Base-by-base conservation (phyloP, 768 basidiomycete genomes). In the Naganishia vaughanmartiniae region DNA sequence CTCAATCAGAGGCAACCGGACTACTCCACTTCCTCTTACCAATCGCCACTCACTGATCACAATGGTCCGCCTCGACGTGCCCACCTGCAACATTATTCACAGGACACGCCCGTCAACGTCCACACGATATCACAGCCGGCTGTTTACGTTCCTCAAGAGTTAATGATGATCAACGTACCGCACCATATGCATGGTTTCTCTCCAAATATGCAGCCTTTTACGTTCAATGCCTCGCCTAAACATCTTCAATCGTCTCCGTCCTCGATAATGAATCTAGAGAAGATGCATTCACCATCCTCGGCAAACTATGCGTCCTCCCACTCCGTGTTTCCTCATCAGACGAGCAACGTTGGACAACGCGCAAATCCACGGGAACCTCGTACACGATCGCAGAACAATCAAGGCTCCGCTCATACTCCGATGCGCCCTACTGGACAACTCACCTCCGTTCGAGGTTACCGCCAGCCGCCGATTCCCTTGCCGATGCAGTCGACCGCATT, bases 401-500 rank as follows among this genome's bases (percentile, higher is more conserved):
- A 63, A 17, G 36, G 21, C n/a, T 45, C 33, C 4, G n/a, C 10
- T 12, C 7, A 6, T 21, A 26, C 14, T 31, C 54, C 36, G 24
- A 21, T 63, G 9, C 39, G 39, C 26, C 42, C 39, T 9, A 26
- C 24, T 26, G 26, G 21, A n/a, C 42, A 26, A 9, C 60, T 19
- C 24, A 7, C 60, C 30, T 19, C 12, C 15, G 24, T 3, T 19
- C 24, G 60, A 15, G 24, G 36, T 10, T 42, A 45, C 42, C 60
- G 34, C 21, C 57, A 39, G n/a, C 31, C 57, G 21, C 48, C 24
- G 7, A 24, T 30, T 3, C 24, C 60, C 6, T 45, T 63, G 60
- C 60, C 60, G 1, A 63, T 63, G 60, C 60, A 63, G 39, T 63
- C 60, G n/a, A 42, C 21, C 7, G 60, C 60, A 3, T 63, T 63